Evolutionary conservation across 768 basidiomycete genomes (phyloP).

Genomic region (Jaapia argillacea): DNA sequence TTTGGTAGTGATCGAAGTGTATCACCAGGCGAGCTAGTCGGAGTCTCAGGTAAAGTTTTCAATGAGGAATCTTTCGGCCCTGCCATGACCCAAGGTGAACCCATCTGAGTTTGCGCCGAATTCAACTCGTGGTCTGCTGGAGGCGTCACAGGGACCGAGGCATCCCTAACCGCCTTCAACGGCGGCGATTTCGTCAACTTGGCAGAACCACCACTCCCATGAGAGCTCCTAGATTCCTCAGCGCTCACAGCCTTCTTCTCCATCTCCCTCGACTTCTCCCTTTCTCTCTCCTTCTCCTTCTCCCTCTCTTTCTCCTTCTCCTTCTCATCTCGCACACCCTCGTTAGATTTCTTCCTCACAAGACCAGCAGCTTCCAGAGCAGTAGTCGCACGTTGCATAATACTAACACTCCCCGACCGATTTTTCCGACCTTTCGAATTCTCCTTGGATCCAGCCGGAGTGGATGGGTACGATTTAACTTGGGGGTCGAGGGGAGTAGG

Average conservation of each 20-base stretch:
- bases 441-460: constrained; percentile 53
- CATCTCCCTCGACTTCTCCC: constrained; percentile 31
- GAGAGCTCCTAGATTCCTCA: constrained; percentile 54
- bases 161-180: constrained; percentile 37
- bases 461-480: constrained; percentile 53
- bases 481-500: constrained; percentile 43
- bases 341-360: constrained; percentile 73
- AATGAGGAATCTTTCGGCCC: constrained; percentile 28
- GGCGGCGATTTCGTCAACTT: constrained; percentile 68
- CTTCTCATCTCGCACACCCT: constrained; percentile 57
- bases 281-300: constrained; percentile 20
- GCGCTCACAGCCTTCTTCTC: constrained; percentile 32
- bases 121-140: constrained; percentile 30
- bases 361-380: constrained; percentile 80
- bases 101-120: constrained; percentile 29
- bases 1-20: constrained; percentile 39
- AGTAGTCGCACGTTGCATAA: constrained; percentile 93
- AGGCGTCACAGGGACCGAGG: constrained; percentile 38
- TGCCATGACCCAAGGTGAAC: constrained; percentile 71
- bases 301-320: constrained; percentile 32
- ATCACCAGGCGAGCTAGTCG: constrained; percentile 42
- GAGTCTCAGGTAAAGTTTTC: constrained; percentile 28
- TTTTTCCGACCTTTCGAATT: constrained; percentile 42
- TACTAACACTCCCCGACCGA: constrained; percentile 85
- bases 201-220: constrained; percentile 46